These are phyloP conservation scores for Kwoniella mangroviensis DNA, from an alignment of 768 basidiomycete genomes.

Conservation along the genomic window DNA sequence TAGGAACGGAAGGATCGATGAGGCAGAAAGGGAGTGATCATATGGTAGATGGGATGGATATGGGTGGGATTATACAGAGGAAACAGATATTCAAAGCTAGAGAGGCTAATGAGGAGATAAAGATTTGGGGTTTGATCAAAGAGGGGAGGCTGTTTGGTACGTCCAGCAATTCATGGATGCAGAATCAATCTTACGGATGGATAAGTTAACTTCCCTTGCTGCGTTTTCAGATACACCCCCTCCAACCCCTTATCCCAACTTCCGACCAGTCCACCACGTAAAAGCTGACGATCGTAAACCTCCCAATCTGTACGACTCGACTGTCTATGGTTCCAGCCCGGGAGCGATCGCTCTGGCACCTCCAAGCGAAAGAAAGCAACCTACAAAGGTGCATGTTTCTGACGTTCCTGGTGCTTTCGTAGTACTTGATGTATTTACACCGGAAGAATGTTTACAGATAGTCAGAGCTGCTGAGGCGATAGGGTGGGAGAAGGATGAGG, in stretches of 20 bases:
- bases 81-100: conserved; percentile 48
- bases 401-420: conserved; percentile 63
- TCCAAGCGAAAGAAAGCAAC: conserved; percentile 49
- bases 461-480: conserved; percentile 62
- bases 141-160: conserved; percentile 37
- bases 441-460: conserved; percentile 61
- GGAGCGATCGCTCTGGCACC: conserved; percentile 57
- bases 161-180: background rate
- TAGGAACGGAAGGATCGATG: conserved; percentile 4
- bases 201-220: no score
- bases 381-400: conserved; percentile 60
- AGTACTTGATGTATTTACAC: conserved; percentile 62
- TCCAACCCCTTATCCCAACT: conserved; percentile 39
- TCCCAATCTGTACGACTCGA: conserved; percentile 64
- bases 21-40: conserved; percentile 12
- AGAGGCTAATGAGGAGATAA: conserved; percentile 40
- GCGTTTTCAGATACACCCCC: conserved; percentile 22
- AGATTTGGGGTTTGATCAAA: conserved; percentile 51
- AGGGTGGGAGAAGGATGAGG: conserved; percentile 64
- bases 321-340: conserved; percentile 61
- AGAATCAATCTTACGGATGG: no score
- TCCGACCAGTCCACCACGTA: conserved; percentile 57
- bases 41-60: conserved; percentile 21
- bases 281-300: conserved; percentile 64
- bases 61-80: conserved; percentile 31